Conservation (phyloP, 2,329 filamentous ascomycete genomes). For the Pyrenophora graminea region DNA sequence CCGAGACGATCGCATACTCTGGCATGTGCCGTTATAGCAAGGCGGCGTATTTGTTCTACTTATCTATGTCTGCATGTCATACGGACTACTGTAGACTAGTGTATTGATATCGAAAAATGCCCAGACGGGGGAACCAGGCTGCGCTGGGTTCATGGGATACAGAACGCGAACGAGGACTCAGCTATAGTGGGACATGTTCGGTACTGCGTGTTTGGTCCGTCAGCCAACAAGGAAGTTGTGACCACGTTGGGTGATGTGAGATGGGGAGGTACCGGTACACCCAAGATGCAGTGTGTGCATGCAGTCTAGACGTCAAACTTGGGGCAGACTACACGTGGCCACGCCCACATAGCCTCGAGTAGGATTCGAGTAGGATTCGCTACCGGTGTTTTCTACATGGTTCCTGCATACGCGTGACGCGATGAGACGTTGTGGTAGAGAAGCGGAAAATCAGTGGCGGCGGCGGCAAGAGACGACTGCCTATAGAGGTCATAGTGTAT, state of each 20-base stretch:
- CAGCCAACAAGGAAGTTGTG: not conserved
- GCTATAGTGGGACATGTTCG: too few species aligned
- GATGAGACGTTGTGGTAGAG: not conserved
- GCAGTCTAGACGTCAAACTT: not conserved
- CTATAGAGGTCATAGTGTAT: constrained; percentile 3
- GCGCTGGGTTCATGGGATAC: too few species aligned
- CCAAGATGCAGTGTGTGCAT: too few species aligned
- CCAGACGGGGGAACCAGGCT: too few species aligned
- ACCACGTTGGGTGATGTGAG: constrained; percentile 3
- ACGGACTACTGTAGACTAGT: too few species aligned
- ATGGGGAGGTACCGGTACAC: not conserved
- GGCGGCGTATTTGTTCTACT: too few species aligned
- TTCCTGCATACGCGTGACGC: not conserved
- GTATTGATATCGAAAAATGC: too few species aligned
- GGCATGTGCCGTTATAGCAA: too few species aligned
- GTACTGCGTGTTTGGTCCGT: not conserved
- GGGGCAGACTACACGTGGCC: not conserved
- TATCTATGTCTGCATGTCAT: too few species aligned
- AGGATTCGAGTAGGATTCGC: not conserved
- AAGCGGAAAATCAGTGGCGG: constrained; percentile 4
- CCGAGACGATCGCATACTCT: too few species aligned
- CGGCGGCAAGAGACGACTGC: constrained; percentile 1
- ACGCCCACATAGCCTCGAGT: not conserved
- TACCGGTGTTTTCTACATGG: not conserved
- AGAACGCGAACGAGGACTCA: too few species aligned